Conservation (phyloP, 2,329 filamentous ascomycete species). For the Colletotrichum sp. region DNA sequence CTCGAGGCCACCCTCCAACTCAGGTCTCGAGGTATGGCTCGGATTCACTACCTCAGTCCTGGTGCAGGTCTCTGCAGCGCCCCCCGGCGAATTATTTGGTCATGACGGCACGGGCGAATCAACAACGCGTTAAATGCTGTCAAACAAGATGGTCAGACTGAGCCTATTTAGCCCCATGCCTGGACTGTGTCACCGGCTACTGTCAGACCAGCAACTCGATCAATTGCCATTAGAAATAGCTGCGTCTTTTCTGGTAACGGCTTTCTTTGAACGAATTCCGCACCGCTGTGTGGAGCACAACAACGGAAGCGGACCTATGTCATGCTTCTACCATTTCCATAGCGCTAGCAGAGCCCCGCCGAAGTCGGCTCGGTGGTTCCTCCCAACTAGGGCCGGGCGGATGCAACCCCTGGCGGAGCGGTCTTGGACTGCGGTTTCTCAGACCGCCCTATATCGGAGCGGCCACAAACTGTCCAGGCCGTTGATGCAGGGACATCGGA, state of each 20-base stretch:
- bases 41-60: neutral
- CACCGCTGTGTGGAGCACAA: neutral
- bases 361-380: conserved; percentile 21
- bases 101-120: neutral
- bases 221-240: neutral
- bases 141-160: neutral
- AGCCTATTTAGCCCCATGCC: neutral
- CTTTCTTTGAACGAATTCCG: neutral
- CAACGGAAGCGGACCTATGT: conserved; percentile 8
- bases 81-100: neutral
- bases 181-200: neutral
- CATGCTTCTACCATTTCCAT: conserved; percentile 1
- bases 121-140: neutral
- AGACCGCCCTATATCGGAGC: conserved; percentile 23
- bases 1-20: conserved; percentile 6
- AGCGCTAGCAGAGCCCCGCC: conserved; percentile 12
- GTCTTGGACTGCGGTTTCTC: neutral
- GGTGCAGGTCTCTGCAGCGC: neutral
- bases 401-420: conserved; percentile 3
- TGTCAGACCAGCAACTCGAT: neutral
- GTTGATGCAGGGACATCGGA: neutral
- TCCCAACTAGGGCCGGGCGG: conserved; percentile 13
- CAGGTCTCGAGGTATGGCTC: neutral
- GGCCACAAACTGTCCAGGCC: conserved; percentile 1
- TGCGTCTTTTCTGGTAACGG: neutral